Conservation (phyloP, 2,329 filamentous ascomycete species). For the Colletotrichum tofieldiae region DNA sequence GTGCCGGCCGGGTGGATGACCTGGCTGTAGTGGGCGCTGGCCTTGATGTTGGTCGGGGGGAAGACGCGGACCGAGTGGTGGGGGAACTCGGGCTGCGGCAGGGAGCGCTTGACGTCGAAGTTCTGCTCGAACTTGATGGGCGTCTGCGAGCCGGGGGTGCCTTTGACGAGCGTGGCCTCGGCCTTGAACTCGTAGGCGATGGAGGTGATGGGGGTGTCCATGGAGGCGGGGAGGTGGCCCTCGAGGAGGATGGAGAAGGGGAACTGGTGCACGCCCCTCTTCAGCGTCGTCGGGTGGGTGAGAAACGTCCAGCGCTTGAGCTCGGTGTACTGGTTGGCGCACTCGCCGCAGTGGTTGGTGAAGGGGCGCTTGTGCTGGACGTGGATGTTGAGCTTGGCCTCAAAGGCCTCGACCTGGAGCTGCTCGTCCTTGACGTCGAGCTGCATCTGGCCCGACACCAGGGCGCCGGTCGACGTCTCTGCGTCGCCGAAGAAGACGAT, state of each 20-base stretch:
- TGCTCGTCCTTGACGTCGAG: slow-evolving; percentile 78
- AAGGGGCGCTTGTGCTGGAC: slow-evolving; percentile 88
- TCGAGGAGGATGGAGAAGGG: slow-evolving; percentile 91
- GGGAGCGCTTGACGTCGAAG: slow-evolving; percentile 83
- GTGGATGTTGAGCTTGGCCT: slow-evolving; percentile 79
- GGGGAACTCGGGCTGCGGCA: slow-evolving; percentile 81
- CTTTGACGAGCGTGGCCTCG: slow-evolving; percentile 71
- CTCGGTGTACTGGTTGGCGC: slow-evolving; percentile 79
- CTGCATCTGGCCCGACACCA: slow-evolving; percentile 87
- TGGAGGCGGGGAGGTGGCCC: slow-evolving; percentile 88
- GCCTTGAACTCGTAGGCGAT: slow-evolving; percentile 87
- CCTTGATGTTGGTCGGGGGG: slow-evolving; percentile 94
- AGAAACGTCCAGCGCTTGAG: slow-evolving; percentile 87
- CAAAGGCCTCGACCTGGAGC: slow-evolving; percentile 73
- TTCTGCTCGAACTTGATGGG: slow-evolving; percentile 75
- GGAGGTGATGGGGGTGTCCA: slow-evolving; percentile 79
- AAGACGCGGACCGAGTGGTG: slow-evolving; percentile 95
- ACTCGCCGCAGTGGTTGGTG: slow-evolving; percentile 83
- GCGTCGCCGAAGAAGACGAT: slow-evolving; percentile 86
- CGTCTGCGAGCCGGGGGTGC: slow-evolving; percentile 44
- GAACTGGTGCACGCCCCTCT: slow-evolving; percentile 78
- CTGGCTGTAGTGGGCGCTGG: slow-evolving; percentile 84
- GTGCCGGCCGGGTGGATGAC: slow-evolving; percentile 89
- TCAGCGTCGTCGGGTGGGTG: slow-evolving; percentile 66
- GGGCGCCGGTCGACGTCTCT: slow-evolving; percentile 83